Base-by-base conservation (phyloP, 208 protist genomes). In the Acanthamoeba healyi region DNA sequence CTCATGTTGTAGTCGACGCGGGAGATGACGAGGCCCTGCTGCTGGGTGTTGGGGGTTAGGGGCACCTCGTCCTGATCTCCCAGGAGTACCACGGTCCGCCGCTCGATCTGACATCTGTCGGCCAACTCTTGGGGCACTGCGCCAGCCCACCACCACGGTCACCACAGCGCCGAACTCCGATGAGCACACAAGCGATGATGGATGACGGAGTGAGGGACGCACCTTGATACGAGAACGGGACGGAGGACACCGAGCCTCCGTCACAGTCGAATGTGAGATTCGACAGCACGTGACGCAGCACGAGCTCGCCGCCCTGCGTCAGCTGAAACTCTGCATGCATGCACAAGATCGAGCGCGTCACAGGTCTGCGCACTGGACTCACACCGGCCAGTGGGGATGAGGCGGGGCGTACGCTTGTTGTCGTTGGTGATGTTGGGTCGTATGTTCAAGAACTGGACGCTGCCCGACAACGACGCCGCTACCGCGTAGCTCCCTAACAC, bases 41-140 rank as follows among this genome's bases (percentile, higher is more conserved):
- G 74, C 42, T 84, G 5, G 9, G 74, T 84, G 44, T 84, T 84
- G 74, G 74, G n/a, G 26, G 74, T 26, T 10, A 84, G 51, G 42
- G 29, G 10, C 2, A 84, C 32, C 24, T 84, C 74, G 74, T 84
- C 42, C 26, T 32, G 24, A 26, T 84, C 74, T 5, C 65, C 65
- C 65, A 74, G 65, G 0, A 74, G 65, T 12, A 74, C 34, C 32
- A 74, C 65, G 34, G 65, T 0, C 36, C 12, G 29, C 22, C 65
- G 15, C 17, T 42, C 12, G 12, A 74, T 32, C 58, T 1, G 10
- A 12, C 58, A 65, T n/a, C n/a, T n/a, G n/a, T n/a, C n/a, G n/a
- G n/a, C n/a, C n/a, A n/a, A n/a, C n/a, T n/a, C n/a, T n/a, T n/a
- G n/a, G n/a, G n/a, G n/a, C n/a, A n/a, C n/a, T n/a, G n/a, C n/a